These are phyloP conservation scores for Podosphaera xanthii DNA, from an alignment of 2,329 filamentous ascomycete genomes.

Conservation along the genomic window DNA sequence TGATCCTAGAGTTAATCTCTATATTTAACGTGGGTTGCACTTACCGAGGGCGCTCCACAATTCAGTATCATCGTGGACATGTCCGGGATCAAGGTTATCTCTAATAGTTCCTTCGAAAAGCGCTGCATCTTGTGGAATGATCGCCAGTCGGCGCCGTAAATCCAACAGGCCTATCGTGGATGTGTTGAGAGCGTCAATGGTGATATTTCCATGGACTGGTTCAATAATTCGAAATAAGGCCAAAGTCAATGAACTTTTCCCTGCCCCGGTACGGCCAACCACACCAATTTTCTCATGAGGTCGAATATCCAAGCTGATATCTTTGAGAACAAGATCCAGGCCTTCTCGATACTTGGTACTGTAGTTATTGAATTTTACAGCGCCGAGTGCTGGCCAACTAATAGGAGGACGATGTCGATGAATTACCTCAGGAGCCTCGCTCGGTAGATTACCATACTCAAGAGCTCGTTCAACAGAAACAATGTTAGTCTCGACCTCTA, in stretches of 20 bases:
- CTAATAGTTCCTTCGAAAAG: constrained; percentile 83
- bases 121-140: constrained; percentile 93
- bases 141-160: constrained; percentile 69
- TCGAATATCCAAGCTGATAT: constrained; percentile 80
- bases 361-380: constrained; percentile 78
- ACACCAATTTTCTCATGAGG: constrained; percentile 96
- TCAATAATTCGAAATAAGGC: constrained; percentile 93
- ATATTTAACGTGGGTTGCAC: constrained; percentile 17
- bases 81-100: constrained; percentile 85
- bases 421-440: constrained; percentile 85
- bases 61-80: constrained; percentile 91
- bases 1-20: constrained; percentile 8
- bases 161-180: constrained; percentile 77
- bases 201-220: constrained; percentile 57
- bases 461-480: constrained; percentile 94
- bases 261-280: constrained; percentile 83
- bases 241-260: constrained; percentile 83
- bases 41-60: constrained; percentile 84
- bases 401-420: constrained; percentile 67
- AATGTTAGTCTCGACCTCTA: constrained; percentile 99
- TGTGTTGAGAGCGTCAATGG: constrained; percentile 75
- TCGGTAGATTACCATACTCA: constrained; percentile 78
- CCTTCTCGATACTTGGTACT: constrained; percentile 81
- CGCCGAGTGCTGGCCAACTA: constrained; percentile 77
- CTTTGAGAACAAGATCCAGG: constrained; percentile 77